phyloP scores from a whole-genome alignment of 106 monocot species.

The Apostasia shenzhenica region DNA sequence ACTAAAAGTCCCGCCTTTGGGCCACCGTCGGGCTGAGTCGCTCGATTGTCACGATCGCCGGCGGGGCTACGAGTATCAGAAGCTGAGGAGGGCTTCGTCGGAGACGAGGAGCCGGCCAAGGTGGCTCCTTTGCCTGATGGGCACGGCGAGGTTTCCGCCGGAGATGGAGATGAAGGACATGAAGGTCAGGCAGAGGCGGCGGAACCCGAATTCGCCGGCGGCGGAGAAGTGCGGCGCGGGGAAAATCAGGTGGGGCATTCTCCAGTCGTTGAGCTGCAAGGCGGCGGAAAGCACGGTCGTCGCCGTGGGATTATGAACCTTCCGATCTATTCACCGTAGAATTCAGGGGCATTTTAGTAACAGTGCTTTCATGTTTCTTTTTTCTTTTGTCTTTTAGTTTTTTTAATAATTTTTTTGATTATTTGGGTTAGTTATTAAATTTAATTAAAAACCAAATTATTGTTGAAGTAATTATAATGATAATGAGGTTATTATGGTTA shows the following conservation, averaged over 20 bases:
- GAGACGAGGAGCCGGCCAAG: conserved; percentile 5
- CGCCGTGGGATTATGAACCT: not conserved
- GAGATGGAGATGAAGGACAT: conserved; percentile 41
- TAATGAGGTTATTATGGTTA: too few species aligned
- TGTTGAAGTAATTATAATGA: too few species aligned
- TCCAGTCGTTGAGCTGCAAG: conserved; percentile 12
- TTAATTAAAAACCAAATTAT: too few species aligned
- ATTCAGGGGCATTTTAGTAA: too few species aligned
- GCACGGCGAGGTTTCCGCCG: conserved; percentile 29
- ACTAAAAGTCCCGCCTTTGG: not conserved
- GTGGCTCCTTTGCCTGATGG: conserved; percentile 23
- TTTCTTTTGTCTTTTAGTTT: too few species aligned
- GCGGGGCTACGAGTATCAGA: not conserved
- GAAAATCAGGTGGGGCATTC: conserved; percentile 2
- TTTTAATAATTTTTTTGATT: too few species aligned
- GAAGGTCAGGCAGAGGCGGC: conserved; percentile 18
- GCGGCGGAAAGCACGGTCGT: conserved; percentile 2
- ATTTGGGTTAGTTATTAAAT: too few species aligned
- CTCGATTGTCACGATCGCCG: not conserved
- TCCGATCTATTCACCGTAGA: too few species aligned
- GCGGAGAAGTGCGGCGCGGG: not conserved
- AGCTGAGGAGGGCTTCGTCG: conserved; percentile 11
- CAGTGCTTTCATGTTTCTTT: too few species aligned
- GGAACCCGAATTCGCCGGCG: not conserved
- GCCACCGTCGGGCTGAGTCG: not conserved